phyloP scores from a whole-genome alignment of 2,329 filamentous ascomycete species.

The Penicillium sp. region DNA sequence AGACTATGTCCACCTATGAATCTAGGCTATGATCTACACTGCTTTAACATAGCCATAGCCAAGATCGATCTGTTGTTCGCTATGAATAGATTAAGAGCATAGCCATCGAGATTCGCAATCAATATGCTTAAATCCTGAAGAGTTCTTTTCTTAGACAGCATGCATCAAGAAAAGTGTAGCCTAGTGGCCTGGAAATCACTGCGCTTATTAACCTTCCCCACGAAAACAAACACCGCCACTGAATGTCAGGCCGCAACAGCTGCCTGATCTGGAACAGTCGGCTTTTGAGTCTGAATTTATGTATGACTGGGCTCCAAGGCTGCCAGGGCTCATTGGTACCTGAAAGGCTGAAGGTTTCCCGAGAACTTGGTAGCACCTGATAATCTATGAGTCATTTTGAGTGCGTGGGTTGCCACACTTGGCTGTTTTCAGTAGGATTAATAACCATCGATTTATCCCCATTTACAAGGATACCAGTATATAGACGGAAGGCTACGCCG shows the following conservation, averaged over 20 bases:
- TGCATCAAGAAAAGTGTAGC: background rate
- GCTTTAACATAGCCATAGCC: background rate
- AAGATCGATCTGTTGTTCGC: background rate
- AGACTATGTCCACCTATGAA: background rate
- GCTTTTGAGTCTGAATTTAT: background rate
- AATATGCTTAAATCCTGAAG: background rate
- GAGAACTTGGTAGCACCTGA: background rate
- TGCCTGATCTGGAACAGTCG: background rate
- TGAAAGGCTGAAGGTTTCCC: background rate
- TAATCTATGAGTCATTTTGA: background rate
- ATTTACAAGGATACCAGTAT: background rate
- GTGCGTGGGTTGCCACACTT: background rate
- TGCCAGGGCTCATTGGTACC: background rate
- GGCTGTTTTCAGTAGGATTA: background rate
- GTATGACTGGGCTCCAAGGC: background rate
- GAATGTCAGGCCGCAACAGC: background rate
- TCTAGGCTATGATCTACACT: background rate
- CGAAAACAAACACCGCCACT: background rate
- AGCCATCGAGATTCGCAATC: conserved; percentile 3
- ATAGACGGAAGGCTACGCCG: background rate
- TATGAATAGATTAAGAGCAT: conserved; percentile 1
- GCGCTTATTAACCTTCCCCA: background rate
- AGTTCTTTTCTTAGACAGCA: background rate
- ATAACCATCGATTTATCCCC: background rate
- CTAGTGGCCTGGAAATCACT: background rate